A percentile compares a stretch with the other conserved stretches of the same genome.
These are phyloP conservation scores for Ilex paraguariensis DNA, from an alignment of 305 asterid species.

Conservation along the genomic window DNA sequence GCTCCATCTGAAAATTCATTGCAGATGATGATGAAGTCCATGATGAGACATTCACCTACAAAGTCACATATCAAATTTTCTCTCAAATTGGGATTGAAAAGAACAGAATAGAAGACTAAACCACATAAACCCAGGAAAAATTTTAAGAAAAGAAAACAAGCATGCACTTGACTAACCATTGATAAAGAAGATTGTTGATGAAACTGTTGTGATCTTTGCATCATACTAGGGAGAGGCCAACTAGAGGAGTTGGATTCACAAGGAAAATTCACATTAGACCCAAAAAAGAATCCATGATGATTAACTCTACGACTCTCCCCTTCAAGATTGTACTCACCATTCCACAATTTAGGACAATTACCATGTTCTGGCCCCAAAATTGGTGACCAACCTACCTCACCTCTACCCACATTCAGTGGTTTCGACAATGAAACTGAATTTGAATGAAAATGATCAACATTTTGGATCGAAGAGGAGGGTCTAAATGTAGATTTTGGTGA, in stretches of 20 bases:
- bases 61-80: slow-evolving; percentile 2
- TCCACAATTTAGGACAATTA: slow-evolving; percentile 39
- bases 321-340: slow-evolving; percentile 33
- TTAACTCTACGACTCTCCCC: slow-evolving; percentile 30
- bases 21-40: slow-evolving; percentile 47
- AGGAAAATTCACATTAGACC: slow-evolving; percentile 22
- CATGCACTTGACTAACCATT: slow-evolving; percentile 35
- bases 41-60: slow-evolving; percentile 56
- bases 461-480: slow-evolving; percentile 30
- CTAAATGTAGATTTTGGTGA: slow-evolving; percentile 31
- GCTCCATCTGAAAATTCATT: slow-evolving; percentile 71
- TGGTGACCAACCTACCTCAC: slow-evolving; percentile 24
- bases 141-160: not conserved
- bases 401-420: slow-evolving; percentile 20
- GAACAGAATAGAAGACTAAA: not conserved
- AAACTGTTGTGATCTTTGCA: slow-evolving; percentile 48
- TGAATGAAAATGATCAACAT: slow-evolving; percentile 30
- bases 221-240: slow-evolving; percentile 25
- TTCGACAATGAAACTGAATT: slow-evolving; percentile 27
- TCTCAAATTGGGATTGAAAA: slow-evolving; percentile 6
- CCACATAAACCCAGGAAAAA: not conserved
- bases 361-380: slow-evolving; percentile 22
- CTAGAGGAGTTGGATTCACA: slow-evolving; percentile 22
- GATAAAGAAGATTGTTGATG: slow-evolving; percentile 40
- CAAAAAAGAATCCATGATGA: slow-evolving; percentile 29